phyloP scores from a whole-genome alignment of 306 rosid species.

The Neltuma alba region DNA sequence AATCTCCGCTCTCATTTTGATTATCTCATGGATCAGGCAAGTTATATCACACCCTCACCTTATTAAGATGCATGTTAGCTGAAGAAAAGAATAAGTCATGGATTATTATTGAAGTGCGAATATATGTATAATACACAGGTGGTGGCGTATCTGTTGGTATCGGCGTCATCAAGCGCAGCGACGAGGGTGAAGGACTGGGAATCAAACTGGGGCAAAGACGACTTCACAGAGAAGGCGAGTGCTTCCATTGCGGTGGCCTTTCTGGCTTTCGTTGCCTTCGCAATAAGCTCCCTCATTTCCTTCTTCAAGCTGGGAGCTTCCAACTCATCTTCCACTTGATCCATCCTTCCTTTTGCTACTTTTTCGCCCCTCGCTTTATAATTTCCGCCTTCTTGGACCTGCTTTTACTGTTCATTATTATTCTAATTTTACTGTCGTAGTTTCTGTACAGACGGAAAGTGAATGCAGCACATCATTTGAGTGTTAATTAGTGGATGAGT shows the following conservation, averaged over 20 bases:
- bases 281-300: slow-evolving; percentile 85
- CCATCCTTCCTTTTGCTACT: not conserved
- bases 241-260: slow-evolving; percentile 85
- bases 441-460: not conserved
- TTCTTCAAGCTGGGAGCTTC: slow-evolving; percentile 65
- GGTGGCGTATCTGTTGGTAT: slow-evolving; percentile 86
- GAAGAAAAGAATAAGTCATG: not conserved
- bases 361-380: no score
- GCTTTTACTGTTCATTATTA: not conserved
- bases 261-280: slow-evolving; percentile 76
- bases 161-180: slow-evolving; percentile 91
- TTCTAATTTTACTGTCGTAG: not conserved
- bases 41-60: slow-evolving; percentile 9
- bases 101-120: no score
- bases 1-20: slow-evolving; percentile 62
- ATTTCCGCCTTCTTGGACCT: no score
- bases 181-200: slow-evolving; percentile 89
- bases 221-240: slow-evolving; percentile 89
- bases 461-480: not conserved
- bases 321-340: slow-evolving; percentile 27
- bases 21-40: slow-evolving; percentile 91
- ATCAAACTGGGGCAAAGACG: slow-evolving; percentile 97
- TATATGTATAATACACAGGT: slow-evolving; percentile 38
- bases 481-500: not conserved
- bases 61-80: no score